Conservation (phyloP, 768 basidiomycete species). For the Podaxis sp. region DNA sequence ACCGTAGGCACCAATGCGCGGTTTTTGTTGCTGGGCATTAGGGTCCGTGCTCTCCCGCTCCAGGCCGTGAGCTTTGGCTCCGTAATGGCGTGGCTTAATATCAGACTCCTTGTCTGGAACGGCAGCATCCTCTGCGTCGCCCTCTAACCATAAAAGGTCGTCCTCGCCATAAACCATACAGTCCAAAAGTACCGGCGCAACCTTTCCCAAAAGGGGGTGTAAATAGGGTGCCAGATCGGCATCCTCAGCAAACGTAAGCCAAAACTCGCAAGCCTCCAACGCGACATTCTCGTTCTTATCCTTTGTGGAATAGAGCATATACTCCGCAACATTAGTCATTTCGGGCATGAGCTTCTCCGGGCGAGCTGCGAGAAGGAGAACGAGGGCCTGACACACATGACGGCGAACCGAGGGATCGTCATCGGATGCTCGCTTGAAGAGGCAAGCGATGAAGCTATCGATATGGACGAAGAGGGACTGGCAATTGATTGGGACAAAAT, state of each 20-base stretch:
- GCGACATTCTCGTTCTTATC: conserved; percentile 97
- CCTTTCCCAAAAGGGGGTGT: conserved; percentile 84
- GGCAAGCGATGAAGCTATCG: conserved; percentile 87
- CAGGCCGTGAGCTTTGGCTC: conserved; percentile 79
- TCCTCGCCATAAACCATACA: conserved; percentile 98
- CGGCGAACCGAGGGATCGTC: conserved; percentile 91
- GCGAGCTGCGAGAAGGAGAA: conserved; percentile 86
- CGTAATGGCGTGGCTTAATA: conserved; percentile 95
- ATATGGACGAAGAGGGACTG: conserved; percentile 90
- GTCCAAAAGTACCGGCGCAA: conserved; percentile 92
- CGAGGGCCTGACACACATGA: conserved; percentile 94
- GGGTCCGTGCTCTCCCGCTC: conserved; percentile 64
- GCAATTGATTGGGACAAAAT: conserved; percentile 85
- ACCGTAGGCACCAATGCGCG: conserved; percentile 65
- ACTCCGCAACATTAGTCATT: conserved; percentile 93
- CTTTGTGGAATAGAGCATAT: conserved; percentile 98
- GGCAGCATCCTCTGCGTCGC: conserved; percentile 82
- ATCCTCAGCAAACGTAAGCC: conserved; percentile 98
- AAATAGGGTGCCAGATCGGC: conserved; percentile 82
- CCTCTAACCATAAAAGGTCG: conserved; percentile 93
- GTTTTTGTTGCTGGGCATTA: conserved; percentile 32
- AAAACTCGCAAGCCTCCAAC: conserved; percentile 98
- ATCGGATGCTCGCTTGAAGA: conserved; percentile 95
- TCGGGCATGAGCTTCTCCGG: conserved; percentile 98
- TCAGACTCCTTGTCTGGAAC: conserved; percentile 94